Percentiles rank a stretch among this genome's conserved stretches.
These are phyloP conservation scores for Tuber melanosporum DNA, from an alignment of 495 filamentous ascomycete species.

Conservation along the genomic window DNA sequence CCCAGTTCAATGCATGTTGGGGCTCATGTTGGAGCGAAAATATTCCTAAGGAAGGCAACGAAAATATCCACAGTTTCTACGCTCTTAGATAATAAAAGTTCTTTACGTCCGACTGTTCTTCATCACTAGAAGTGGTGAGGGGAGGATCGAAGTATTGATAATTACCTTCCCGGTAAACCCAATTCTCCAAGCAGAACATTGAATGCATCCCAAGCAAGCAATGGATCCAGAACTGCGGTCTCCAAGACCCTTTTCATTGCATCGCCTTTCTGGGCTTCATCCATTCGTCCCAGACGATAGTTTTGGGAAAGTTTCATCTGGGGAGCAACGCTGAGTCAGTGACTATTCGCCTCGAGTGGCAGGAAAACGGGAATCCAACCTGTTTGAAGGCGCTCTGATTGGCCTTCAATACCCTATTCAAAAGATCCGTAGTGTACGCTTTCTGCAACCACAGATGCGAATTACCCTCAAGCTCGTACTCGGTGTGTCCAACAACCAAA, in stretches of 20 bases:
- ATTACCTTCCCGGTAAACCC: slow-evolving; percentile 48
- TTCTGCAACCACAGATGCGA: slow-evolving; percentile 67
- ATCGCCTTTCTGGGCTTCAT: slow-evolving; percentile 53
- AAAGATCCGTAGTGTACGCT: slow-evolving; percentile 62
- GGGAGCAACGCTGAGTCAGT: background rate
- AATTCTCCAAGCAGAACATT: slow-evolving; percentile 75
- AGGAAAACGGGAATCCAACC: slow-evolving; percentile 4
- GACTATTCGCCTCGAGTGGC: background rate
- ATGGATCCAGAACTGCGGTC: slow-evolving; percentile 64
- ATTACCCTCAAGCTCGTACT: slow-evolving; percentile 63
- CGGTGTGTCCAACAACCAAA: slow-evolving; percentile 66
- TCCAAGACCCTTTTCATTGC: slow-evolving; percentile 62
- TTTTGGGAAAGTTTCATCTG: background rate
- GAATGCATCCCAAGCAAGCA: slow-evolving; percentile 74
- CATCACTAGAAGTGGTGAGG: background rate
- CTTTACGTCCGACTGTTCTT: background rate
- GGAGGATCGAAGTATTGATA: slow-evolving; percentile 20
- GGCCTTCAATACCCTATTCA: slow-evolving; percentile 62
- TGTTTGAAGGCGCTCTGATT: slow-evolving; percentile 58
- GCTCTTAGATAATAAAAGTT: background rate
- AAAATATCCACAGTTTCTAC: background rate
- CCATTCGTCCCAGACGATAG: slow-evolving; percentile 43
- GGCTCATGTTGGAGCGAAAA: background rate
- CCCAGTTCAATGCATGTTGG: background rate
- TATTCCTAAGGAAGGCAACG: background rate